These are phyloP conservation scores for Nigrograna mackinnonii DNA, from an alignment of 2,329 filamentous ascomycete genomes.

Conservation along the genomic window DNA sequence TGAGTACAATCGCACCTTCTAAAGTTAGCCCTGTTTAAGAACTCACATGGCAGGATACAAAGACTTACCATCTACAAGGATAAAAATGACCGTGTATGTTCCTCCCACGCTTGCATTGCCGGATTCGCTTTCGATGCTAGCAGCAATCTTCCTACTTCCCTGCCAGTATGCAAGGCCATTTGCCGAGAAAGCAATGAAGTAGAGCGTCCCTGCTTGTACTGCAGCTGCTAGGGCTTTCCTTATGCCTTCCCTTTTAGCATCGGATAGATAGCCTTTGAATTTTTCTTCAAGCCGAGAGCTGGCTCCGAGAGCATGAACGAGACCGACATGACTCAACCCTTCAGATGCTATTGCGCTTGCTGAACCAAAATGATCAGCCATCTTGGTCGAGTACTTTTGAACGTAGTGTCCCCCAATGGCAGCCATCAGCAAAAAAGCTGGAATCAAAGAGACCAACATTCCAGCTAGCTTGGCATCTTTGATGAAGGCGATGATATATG, in stretches of 20 bases:
- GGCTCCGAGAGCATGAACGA: constrained; percentile 68
- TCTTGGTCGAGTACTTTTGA: constrained; percentile 54
- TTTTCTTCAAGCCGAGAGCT: constrained; percentile 62
- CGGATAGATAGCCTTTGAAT: constrained; percentile 57
- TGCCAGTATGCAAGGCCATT: constrained; percentile 72
- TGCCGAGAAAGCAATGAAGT: constrained; percentile 69
- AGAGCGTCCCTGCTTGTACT: constrained; percentile 63
- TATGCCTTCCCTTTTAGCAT: constrained; percentile 56
- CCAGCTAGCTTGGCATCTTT: constrained; percentile 65
- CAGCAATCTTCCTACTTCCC: constrained; percentile 60
- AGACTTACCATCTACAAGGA: constrained; percentile 54
- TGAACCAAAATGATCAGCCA: constrained; percentile 58
- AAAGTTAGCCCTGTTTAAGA: constrained; percentile 7
- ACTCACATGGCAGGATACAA: background rate
- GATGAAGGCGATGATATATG: constrained; percentile 69
- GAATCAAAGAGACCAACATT: constrained; percentile 66
- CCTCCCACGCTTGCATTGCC: constrained; percentile 45
- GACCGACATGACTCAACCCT: constrained; percentile 61
- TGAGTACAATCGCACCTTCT: constrained; percentile 50
- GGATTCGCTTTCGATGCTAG: constrained; percentile 37
- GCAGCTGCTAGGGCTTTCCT: constrained; percentile 63
- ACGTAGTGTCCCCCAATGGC: constrained; percentile 59
- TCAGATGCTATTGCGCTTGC: constrained; percentile 68
- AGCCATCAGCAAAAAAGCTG: constrained; percentile 65
- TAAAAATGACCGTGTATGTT: constrained; percentile 60